Base-by-base conservation (phyloP, 352 stramenopile genomes). In the Peronospora belbahrii region DNA sequence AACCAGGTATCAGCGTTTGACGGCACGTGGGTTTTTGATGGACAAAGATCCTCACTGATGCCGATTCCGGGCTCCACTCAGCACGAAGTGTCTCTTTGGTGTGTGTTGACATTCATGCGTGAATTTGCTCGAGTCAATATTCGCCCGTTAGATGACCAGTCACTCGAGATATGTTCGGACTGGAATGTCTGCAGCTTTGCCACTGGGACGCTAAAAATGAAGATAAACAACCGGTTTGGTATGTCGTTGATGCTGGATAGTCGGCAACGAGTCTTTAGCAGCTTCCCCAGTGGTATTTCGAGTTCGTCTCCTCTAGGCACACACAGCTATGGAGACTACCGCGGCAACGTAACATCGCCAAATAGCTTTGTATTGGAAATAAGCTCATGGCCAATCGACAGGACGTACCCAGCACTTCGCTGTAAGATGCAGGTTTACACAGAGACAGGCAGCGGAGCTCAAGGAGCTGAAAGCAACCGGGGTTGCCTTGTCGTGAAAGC, bases 201-300 rank as follows among this genome's bases (percentile, higher is more conserved):
- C 5, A 11, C 15, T 30, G 27, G 32, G 8, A 43, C 43, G 13
- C 6, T 14, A 20, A 33, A 6, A 2, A 33, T n/a, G 18, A 17
- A 36, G 30, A 1, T 17, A 31, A 44, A 19, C 25, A 40, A 32
- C 37, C 23, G 30, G 14, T 15, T 19, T 0, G 67, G 53, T 15
- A 65, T 70, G 53, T 37, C 42, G 15, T 39, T 83, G 33, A 38
- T 72, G 8, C 46, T 83, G 19, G 70, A 83, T 30, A 55, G 58
- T 10, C 54, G 51, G 13, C 67, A 56, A 23, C 53, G 65, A 11
- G 34, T 75, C 7, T 83, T 79, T 24, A 57, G 52, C 28, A 58
- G 48, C 15, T 75, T 77, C 19, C 67, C 65, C 1, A 79, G 65
- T 28, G 70, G 70, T 24, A 25, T 73, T n/a, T 67, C 65, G 2